Evolutionary conservation across 2,329 filamentous ascomycete genomes (phyloP).

Genomic region (Calonectria pauciramosa): DNA sequence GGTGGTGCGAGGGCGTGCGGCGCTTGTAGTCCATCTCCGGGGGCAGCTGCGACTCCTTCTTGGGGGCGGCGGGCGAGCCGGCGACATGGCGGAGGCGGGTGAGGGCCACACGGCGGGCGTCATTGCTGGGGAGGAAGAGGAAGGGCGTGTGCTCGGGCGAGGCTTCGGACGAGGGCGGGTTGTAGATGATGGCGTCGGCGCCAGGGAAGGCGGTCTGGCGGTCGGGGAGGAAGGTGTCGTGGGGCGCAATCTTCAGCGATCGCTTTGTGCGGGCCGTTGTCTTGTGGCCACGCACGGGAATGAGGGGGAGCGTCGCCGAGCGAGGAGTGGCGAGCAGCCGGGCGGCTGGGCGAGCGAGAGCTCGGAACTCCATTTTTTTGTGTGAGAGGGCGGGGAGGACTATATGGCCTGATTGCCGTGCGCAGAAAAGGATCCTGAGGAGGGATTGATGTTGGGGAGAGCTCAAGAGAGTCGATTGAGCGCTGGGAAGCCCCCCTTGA

Average conservation of each 20-base stretch:
- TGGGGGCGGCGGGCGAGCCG: conserved; percentile 36
- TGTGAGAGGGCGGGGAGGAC: conserved; percentile 8
- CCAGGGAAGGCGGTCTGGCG: conserved; percentile 48
- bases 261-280: conserved; percentile 68
- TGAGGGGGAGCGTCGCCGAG: conserved; percentile 41
- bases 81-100: conserved; percentile 58
- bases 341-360: conserved; percentile 52
- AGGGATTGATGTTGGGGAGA: neutral
- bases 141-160: conserved; percentile 76
- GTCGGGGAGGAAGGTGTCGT: conserved; percentile 69
- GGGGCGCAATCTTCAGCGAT: conserved; percentile 70
- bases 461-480: conserved; percentile 7
- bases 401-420: neutral
- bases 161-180: conserved; percentile 67
- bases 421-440: neutral
- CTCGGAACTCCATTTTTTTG: conserved; percentile 52
- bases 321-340: conserved; percentile 48
- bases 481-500: conserved; percentile 29
- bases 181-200: conserved; percentile 65
- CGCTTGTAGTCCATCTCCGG: conserved; percentile 52
- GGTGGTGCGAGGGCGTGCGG: conserved; percentile 62
- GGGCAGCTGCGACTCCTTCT: conserved; percentile 47
- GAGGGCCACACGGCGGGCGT: conserved; percentile 67
- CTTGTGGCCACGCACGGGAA: conserved; percentile 60
- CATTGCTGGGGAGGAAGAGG: conserved; percentile 72